Conservation (phyloP, 768 basidiomycete genomes). For the Serpula lacrymans region DNA sequence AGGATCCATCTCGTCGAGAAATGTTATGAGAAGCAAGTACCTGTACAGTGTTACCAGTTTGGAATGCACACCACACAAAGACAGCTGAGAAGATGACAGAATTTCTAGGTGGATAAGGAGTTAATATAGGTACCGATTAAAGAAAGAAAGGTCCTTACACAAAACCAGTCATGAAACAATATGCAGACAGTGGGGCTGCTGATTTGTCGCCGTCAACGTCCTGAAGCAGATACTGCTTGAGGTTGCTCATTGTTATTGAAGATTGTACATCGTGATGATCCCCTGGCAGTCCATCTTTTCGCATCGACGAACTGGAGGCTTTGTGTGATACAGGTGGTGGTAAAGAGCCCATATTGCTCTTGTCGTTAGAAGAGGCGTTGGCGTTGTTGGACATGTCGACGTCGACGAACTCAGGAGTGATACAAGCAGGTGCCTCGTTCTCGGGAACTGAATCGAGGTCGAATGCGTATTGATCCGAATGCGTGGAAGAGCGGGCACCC, state of each 20-base stretch:
- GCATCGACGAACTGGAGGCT: neutral
- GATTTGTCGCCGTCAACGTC: constrained; percentile 31
- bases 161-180: constrained; percentile 79
- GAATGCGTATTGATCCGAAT: constrained; percentile 6
- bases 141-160: constrained; percentile 44
- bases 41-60: constrained; percentile 75
- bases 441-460: constrained; percentile 13
- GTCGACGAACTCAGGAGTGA: constrained; percentile 1
- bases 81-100: constrained; percentile 73
- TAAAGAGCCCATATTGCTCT: neutral
- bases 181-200: constrained; percentile 20
- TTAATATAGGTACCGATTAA: constrained; percentile 1
- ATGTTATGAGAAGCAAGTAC: constrained; percentile 28
- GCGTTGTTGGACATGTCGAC: constrained; percentile 2
- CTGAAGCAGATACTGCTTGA: constrained; percentile 14
- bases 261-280: constrained; percentile 15
- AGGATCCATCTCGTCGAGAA: constrained; percentile 4
- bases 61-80: constrained; percentile 85
- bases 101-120: constrained; percentile 35
- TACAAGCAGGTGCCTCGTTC: too few relatives aligned
- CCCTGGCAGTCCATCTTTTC: neutral
- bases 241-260: constrained; percentile 4
- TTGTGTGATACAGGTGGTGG: constrained; percentile 3
- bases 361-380: neutral
- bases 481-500: neutral